These are phyloP conservation scores for Phaffomyces antillensis DNA, from an alignment of 805 yeast genomes.

Conservation along the genomic window DNA sequence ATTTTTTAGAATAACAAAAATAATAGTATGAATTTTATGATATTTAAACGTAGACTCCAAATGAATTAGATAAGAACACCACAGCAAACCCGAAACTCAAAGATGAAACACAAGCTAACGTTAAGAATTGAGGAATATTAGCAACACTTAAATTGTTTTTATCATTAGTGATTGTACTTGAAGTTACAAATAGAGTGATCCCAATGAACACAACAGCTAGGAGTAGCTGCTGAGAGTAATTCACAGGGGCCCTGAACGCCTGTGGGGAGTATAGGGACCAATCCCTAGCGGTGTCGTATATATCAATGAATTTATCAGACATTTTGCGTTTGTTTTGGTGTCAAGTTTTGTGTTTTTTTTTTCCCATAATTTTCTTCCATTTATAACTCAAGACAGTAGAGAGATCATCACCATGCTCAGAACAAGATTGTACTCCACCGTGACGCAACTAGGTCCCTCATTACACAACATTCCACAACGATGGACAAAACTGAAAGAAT, in stretches of 20 bases:
- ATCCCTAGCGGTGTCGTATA: slow-evolving; percentile 1
- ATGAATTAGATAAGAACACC: slow-evolving; percentile 34
- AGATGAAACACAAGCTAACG: slow-evolving; percentile 27
- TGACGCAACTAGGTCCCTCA: slow-evolving; percentile 18
- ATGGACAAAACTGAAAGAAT: slow-evolving; percentile 28
- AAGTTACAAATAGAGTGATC: not conserved
- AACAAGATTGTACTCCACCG: slow-evolving; percentile 3
- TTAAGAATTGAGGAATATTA: slow-evolving; percentile 13
- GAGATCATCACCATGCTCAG: not conserved
- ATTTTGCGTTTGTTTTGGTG: not conserved
- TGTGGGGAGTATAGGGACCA: not conserved
- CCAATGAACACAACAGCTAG: not conserved
- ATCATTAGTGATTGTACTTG: not conserved
- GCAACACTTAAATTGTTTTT: not conserved
- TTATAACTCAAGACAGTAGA: not conserved
- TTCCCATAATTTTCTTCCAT: not conserved
- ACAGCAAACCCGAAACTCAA: slow-evolving; percentile 29
- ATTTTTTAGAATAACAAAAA: not conserved
- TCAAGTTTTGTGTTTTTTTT: not conserved
- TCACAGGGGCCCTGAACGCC: not conserved
- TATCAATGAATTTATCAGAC: not conserved
- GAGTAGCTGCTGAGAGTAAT: not conserved
- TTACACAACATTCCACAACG: slow-evolving; percentile 22
- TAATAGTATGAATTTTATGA: not conserved
- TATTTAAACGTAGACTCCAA: slow-evolving; percentile 39